Conservation (phyloP, 2,329 filamentous ascomycete species). For the Cucurbitaria berberidis region DNA sequence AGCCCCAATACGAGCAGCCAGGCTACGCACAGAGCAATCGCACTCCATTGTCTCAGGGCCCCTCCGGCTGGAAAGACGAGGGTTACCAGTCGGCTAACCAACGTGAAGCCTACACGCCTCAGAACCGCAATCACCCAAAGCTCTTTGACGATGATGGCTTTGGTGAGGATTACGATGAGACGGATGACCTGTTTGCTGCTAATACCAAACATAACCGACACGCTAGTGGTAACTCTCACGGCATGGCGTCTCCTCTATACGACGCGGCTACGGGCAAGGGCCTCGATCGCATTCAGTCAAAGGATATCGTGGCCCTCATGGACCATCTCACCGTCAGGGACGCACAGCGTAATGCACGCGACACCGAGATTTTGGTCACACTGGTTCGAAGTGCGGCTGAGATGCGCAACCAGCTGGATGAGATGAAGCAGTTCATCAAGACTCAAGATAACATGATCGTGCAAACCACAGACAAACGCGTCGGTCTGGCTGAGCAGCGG, state of each 20-base stretch:
- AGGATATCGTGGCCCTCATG: conserved; percentile 97
- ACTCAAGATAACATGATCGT: conserved; percentile 91
- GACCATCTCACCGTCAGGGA: conserved; percentile 97
- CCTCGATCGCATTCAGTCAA: conserved; percentile 90
- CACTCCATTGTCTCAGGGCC: conserved; percentile 51
- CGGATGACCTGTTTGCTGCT: conserved; percentile 54
- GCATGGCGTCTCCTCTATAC: conserved; percentile 87
- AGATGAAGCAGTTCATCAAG: conserved; percentile 90
- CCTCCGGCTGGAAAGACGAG: conserved; percentile 72
- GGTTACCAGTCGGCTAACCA: conserved; percentile 85
- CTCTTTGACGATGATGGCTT: conserved; percentile 63
- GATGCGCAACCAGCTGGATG: conserved; percentile 95
- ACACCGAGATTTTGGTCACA: conserved; percentile 94
- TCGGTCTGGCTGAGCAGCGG: conserved; percentile 82
- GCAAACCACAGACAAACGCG: conserved; percentile 83
- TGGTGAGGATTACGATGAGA: conserved; percentile 57
- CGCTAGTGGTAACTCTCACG: conserved; percentile 88
- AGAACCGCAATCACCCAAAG: conserved; percentile 54
- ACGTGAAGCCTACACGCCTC: conserved; percentile 57
- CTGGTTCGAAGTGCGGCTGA: conserved; percentile 92
- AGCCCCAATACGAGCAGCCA: conserved; percentile 43
- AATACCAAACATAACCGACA: conserved; percentile 65
- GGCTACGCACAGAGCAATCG: conserved; percentile 39
- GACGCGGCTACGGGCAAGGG: conserved; percentile 87
- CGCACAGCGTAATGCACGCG: conserved; percentile 91